phyloP scores from a whole-genome alignment of 371 early-diverging fungal genomes.

The Dichotomocladium elegans region DNA sequence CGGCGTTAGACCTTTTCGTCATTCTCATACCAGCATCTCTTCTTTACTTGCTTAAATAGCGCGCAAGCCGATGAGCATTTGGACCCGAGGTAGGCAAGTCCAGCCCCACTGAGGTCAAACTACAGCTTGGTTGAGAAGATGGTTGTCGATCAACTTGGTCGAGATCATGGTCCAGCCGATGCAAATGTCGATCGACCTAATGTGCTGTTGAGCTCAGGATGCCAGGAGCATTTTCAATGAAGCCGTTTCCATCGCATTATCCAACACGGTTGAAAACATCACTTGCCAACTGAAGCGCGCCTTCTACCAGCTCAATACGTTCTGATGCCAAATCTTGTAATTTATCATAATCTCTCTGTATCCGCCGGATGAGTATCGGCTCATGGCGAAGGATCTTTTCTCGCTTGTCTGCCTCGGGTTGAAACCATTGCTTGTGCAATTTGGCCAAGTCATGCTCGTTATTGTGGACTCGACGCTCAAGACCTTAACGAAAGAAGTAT shows the following conservation, averaged over 20 bases:
- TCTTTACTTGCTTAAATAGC: no score
- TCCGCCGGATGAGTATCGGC: conserved; percentile 29
- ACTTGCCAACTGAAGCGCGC: conserved; percentile 37
- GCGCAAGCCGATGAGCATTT: no score
- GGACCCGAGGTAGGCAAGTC: no score
- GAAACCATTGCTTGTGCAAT: conserved; percentile 40
- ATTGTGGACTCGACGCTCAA: conserved; percentile 29
- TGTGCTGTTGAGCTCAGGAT: no score
- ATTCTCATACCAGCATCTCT: no score
- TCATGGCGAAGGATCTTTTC: conserved; percentile 29
- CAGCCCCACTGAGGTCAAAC: no score
- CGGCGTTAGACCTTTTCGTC: no score
- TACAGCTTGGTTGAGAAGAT: no score
- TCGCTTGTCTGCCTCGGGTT: conserved; percentile 25
- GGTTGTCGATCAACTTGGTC: conserved; percentile 40
- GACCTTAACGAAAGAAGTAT: conserved; percentile 21
- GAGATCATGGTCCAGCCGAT: conserved; percentile 27
- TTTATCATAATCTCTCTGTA: conserved; percentile 38
- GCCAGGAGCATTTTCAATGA: no score
- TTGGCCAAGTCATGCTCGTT: conserved; percentile 36
- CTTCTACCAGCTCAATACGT: conserved; percentile 39
- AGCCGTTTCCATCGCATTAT: no score
- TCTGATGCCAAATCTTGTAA: conserved; percentile 38
- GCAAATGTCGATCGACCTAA: conserved; percentile 42
- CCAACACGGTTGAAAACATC: no score